A percentile compares a stretch with the other conserved stretches of the same genome.
These are phyloP conservation scores for Colletotrichum noveboracense DNA, from an alignment of 2,329 filamentous ascomycete genomes.

Conservation along the genomic window DNA sequence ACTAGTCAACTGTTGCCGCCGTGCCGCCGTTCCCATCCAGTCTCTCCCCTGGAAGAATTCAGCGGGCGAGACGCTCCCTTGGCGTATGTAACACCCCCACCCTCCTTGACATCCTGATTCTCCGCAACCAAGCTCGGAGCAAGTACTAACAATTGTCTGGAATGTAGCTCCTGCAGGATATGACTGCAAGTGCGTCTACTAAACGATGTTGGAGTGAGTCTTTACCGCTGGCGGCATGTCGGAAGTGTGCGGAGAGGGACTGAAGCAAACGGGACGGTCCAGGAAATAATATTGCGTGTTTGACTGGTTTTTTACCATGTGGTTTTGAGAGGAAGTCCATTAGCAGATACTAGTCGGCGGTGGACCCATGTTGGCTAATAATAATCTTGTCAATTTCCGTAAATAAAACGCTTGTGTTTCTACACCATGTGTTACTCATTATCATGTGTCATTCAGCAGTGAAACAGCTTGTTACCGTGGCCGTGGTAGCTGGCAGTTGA, in stretches of 20 bases:
- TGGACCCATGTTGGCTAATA: not conserved
- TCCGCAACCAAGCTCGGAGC: not conserved
- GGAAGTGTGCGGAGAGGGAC: not conserved
- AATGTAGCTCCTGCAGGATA: not conserved
- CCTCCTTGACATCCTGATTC: fast-evolving
- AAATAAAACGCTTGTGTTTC: not conserved
- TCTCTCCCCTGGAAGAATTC: too few relatives aligned
- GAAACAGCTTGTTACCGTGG: not conserved
- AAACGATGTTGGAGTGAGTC: not conserved
- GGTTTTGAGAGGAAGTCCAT: fast-evolving
- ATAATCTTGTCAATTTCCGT: not conserved
- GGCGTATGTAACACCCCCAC: not conserved
- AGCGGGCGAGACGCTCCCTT: not conserved
- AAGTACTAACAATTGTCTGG: not conserved
- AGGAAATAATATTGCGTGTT: not conserved
- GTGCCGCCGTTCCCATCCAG: too few relatives aligned
- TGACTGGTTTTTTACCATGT: not conserved
- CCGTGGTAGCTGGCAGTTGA: not conserved
- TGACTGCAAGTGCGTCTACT: not conserved
- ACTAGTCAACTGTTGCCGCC: too few relatives aligned
- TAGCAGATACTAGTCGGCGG: not conserved
- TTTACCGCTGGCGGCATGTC: not conserved
- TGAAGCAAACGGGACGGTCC: not conserved
- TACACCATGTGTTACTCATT: not conserved
- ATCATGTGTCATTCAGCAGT: not conserved